A percentile compares a stretch with the other conserved stretches of the same genome.
Evolutionary conservation across 768 basidiomycete species (phyloP).

Genomic region (Trametes cinnabarina): DNA sequence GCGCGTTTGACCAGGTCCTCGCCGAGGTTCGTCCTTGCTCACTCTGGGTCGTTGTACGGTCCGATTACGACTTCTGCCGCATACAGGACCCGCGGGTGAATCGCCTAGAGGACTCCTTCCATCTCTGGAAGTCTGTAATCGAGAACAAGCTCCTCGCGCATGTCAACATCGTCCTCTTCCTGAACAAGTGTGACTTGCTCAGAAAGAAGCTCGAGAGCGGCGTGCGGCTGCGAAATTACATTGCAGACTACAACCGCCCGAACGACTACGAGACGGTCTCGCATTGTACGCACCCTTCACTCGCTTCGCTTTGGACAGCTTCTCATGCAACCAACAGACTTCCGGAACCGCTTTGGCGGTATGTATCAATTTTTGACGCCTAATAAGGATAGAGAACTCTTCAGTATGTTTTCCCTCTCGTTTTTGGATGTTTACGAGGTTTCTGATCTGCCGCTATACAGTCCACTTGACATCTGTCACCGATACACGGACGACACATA

Average conservation of each 20-base stretch:
- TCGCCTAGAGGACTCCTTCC: constrained; percentile 74
- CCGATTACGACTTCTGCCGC: constrained; percentile 2
- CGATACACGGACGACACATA: constrained; percentile 71
- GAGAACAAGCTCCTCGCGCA: constrained; percentile 70
- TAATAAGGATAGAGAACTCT: constrained; percentile 70
- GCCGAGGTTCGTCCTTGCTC: constrained; percentile 51
- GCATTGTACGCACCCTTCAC: constrained; percentile 55
- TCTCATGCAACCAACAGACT: constrained; percentile 47
- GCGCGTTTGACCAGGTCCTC: constrained; percentile 82
- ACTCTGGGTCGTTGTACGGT: background rate
- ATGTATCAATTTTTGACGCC: constrained; percentile 67
- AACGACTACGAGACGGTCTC: constrained; percentile 79
- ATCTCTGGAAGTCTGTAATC: constrained; percentile 70
- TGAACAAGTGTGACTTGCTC: constrained; percentile 80
- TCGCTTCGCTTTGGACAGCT: background rate
- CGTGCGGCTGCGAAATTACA: constrained; percentile 65
- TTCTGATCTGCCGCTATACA: constrained; percentile 29
- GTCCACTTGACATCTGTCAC: constrained; percentile 81
- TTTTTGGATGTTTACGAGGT: background rate
- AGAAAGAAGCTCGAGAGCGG: constrained; percentile 77
- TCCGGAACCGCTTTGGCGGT: constrained; percentile 68
- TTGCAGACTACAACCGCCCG: constrained; percentile 68
- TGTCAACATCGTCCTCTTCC: constrained; percentile 77
- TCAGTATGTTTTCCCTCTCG: constrained; percentile 46
- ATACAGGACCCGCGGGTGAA: constrained; percentile 69